Evolutionary conservation across 768 basidiomycete genomes (phyloP).

Genomic region (Hypholoma sublateritium): DNA sequence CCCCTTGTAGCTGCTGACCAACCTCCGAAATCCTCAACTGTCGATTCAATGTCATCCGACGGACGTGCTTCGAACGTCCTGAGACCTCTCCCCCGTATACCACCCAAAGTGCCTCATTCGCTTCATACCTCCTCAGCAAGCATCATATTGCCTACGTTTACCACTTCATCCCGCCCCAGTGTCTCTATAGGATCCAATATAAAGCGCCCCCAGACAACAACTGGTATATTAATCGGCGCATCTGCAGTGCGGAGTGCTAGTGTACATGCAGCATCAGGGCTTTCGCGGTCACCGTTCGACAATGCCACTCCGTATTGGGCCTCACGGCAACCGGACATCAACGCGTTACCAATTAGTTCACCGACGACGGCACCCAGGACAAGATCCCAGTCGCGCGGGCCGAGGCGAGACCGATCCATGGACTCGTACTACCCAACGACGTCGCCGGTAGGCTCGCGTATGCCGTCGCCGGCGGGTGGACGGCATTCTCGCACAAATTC

Average conservation of each 20-base stretch:
- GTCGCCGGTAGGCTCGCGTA: background rate
- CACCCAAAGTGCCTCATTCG: constrained; percentile 9
- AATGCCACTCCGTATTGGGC: constrained; percentile 22
- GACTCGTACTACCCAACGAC: constrained; percentile 16
- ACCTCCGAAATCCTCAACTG: background rate
- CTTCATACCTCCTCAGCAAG: background rate
- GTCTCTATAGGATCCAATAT: background rate
- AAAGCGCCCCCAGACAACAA: constrained; percentile 24
- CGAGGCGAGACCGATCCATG: constrained; percentile 8
- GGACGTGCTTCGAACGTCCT: constrained; percentile 12
- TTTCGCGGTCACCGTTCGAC: constrained; percentile 13
- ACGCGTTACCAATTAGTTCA: constrained; percentile 2
- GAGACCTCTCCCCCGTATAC: constrained; percentile 25
- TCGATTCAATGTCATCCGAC: background rate
- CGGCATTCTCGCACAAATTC: background rate
- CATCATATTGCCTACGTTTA: background rate
- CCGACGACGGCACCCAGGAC: background rate
- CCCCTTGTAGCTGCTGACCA: constrained; percentile 25
- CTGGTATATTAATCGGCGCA: constrained; percentile 8
- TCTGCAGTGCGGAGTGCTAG: background rate
- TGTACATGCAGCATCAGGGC: background rate
- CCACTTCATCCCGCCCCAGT: background rate
- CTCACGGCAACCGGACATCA: background rate
- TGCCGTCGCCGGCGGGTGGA: constrained; percentile 1
- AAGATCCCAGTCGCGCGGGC: constrained; percentile 4